Evolutionary conservation across 2,329 filamentous ascomycete species (phyloP).

Genomic region (Sclerotiophoma versabilis): DNA sequence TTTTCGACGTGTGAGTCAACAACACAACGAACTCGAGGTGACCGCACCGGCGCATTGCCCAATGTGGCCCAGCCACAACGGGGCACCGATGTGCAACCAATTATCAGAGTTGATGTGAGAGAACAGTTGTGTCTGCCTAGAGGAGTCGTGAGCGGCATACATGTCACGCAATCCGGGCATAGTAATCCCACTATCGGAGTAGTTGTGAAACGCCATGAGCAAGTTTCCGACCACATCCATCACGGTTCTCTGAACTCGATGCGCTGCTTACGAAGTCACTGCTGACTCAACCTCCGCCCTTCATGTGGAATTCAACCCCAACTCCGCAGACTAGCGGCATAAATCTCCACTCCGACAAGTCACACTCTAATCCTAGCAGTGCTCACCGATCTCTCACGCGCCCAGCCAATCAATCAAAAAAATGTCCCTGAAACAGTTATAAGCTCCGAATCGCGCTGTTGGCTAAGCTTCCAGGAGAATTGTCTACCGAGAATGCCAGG

Average conservation of each 20-base stretch:
- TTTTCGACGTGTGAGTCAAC: conserved; percentile 2
- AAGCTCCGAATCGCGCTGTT: no score
- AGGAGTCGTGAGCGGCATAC: neutral
- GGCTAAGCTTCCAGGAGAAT: conserved; percentile 1
- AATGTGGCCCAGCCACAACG: neutral
- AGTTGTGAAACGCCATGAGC: neutral
- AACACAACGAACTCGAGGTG: neutral
- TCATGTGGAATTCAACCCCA: conserved; percentile 6
- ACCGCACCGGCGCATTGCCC: neutral
- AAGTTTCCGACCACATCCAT: neutral
- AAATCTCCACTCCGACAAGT: conserved; percentile 4
- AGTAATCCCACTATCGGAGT: neutral
- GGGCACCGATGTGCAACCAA: neutral
- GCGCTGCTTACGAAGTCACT: neutral
- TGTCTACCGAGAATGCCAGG: neutral
- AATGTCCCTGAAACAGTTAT: no score
- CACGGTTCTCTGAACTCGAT: neutral
- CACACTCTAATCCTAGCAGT: neutral
- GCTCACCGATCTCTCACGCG: no score
- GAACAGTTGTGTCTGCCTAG: neutral
- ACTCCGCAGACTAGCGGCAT: conserved; percentile 8
- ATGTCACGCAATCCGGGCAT: neutral
- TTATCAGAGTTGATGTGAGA: neutral
- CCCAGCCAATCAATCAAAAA: no score
- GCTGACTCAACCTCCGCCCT: conserved; percentile 13